Evolutionary conservation across 768 basidiomycete species (phyloP).

Genomic region (Trametes sanguinea): DNA sequence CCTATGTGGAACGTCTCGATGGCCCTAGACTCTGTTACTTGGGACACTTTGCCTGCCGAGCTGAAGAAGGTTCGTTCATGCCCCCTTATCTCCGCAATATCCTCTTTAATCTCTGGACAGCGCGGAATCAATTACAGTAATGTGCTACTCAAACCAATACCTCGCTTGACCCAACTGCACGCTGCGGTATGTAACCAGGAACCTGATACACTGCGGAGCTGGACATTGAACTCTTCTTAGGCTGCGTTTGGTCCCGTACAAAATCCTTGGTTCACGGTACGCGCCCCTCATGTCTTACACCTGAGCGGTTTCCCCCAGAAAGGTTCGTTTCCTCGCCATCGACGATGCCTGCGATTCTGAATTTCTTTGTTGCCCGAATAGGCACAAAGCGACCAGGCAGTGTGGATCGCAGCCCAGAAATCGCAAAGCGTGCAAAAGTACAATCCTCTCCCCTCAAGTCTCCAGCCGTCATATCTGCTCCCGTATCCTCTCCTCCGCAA

Average conservation of each 20-base stretch:
- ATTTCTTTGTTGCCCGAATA: background rate
- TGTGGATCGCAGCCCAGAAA: conserved; percentile 18
- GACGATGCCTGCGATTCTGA: background rate
- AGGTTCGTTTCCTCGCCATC: conserved; percentile 24
- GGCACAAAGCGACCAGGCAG: conserved; percentile 22
- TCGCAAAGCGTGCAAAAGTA: conserved; percentile 14
- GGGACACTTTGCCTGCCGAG: conserved; percentile 63
- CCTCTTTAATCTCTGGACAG: conserved; percentile 34
- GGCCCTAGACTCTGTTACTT: conserved; percentile 40
- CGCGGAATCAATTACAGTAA: conserved; percentile 59
- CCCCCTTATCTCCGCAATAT: too few species aligned
- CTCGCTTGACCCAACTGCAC: conserved; percentile 54
- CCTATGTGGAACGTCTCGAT: conserved; percentile 54
- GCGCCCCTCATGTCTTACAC: conserved; percentile 45
- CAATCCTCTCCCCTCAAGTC: conserved; percentile 17
- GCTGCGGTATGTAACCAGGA: conserved; percentile 41
- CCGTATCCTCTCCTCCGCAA: background rate
- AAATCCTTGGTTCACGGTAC: conserved; percentile 59
- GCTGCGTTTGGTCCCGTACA: conserved; percentile 39
- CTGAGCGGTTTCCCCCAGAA: conserved; percentile 50
- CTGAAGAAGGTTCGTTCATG: conserved; percentile 53
- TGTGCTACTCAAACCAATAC: conserved; percentile 48
- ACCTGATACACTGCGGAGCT: background rate
- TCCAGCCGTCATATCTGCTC: background rate
- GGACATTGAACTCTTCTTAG: conserved; percentile 28